Evolutionary conservation across 208 protist genomes (phyloP).

Genomic region (Pavlovales sp.): DNA sequence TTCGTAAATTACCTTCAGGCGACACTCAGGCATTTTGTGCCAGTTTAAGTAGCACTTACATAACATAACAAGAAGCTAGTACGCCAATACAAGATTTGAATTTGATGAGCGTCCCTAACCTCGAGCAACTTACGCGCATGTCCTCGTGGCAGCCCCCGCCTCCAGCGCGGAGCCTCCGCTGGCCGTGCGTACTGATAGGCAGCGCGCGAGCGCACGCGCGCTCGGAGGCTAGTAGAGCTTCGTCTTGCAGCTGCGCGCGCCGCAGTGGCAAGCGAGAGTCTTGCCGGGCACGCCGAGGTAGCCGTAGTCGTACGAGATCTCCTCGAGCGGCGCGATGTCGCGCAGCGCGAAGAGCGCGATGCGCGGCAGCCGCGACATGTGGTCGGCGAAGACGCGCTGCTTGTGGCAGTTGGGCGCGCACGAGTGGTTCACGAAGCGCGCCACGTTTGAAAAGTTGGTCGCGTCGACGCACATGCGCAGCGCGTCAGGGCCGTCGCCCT

Average conservation of each 20-base stretch:
- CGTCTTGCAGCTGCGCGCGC: conserved; percentile 15
- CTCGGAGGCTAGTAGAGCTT: conserved; percentile 31
- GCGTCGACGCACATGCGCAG: conserved; percentile 39
- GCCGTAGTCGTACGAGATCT: conserved; percentile 38
- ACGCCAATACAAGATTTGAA: too few species aligned
- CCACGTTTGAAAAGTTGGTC: conserved; percentile 26
- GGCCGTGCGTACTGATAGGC: too few species aligned
- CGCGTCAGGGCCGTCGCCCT: not conserved
- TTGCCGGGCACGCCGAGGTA: conserved; percentile 23
- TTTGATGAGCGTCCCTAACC: too few species aligned
- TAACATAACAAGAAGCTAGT: too few species aligned
- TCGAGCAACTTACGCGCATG: too few species aligned
- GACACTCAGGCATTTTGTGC: too few species aligned
- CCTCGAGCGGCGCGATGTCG: conserved; percentile 21
- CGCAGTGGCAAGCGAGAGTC: conserved; percentile 8
- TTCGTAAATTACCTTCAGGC: too few species aligned
- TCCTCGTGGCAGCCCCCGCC: too few species aligned
- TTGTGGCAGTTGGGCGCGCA: conserved; percentile 31
- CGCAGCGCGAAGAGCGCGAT: conserved; percentile 27
- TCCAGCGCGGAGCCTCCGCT: too few species aligned
- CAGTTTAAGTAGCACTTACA: too few species aligned
- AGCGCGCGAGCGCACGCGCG: too few species aligned
- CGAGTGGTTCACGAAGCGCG: conserved; percentile 32
- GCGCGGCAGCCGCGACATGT: conserved; percentile 21
- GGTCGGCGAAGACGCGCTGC: conserved; percentile 39